phyloP scores from a whole-genome alignment of 2,329 filamentous ascomycete species.

The Aspergillus sp. region DNA sequence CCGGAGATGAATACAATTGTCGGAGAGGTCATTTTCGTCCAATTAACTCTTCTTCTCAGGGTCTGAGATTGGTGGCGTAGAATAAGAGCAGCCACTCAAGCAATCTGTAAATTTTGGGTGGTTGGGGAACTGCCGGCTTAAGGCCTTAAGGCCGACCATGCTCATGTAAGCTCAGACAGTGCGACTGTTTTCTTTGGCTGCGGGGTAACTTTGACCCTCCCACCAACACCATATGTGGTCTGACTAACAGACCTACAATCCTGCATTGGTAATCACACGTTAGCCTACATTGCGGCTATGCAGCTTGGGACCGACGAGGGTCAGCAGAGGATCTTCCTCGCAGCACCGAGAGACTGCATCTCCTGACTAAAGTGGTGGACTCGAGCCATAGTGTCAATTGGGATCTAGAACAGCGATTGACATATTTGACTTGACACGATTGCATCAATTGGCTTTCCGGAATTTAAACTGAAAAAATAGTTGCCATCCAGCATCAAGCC shows the following conservation, averaged over 20 bases:
- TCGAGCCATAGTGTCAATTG: too few relatives aligned
- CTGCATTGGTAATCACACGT: neutral
- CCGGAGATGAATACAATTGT: neutral
- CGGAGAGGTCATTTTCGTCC: neutral
- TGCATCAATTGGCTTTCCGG: neutral
- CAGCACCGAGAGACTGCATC: neutral
- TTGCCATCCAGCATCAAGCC: neutral
- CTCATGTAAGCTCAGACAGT: too few relatives aligned
- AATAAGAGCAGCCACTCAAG: neutral
- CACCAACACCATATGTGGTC: neutral
- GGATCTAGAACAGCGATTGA: neutral
- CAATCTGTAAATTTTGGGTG: neutral
- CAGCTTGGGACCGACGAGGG: neutral
- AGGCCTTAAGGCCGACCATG: neutral
- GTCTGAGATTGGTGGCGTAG: neutral
- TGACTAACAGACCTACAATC: neutral
- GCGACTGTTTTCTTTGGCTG: neutral
- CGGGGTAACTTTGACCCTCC: neutral
- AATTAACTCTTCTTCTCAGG: too few relatives aligned
- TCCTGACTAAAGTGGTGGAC: neutral
- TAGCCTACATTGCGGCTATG: neutral
- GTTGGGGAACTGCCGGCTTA: neutral
- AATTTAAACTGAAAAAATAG: neutral
- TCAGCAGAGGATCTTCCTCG: neutral
- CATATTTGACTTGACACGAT: neutral